These are phyloP conservation scores for Marsdenia floribunda DNA, from an alignment of 257 asterid species.

Conservation along the genomic window DNA sequence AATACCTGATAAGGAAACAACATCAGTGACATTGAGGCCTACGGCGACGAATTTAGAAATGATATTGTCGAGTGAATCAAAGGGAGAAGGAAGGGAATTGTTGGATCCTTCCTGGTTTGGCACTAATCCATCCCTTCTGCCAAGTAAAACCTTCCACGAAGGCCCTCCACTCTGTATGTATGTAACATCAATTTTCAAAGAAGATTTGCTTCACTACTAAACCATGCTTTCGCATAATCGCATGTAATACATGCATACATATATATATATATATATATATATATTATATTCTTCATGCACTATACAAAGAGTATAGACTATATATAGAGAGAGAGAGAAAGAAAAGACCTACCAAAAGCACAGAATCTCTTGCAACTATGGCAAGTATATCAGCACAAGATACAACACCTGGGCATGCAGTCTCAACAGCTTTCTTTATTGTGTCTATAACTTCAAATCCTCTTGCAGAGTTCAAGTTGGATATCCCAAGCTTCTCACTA, in stretches of 20 bases:
- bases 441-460: slow-evolving; percentile 73
- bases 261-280: too few relatives aligned
- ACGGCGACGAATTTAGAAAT: slow-evolving; percentile 43
- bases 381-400: slow-evolving; percentile 76
- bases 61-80: slow-evolving; percentile 43
- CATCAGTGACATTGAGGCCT: slow-evolving; percentile 58
- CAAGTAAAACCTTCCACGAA: slow-evolving; percentile 59
- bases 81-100: slow-evolving; percentile 56
- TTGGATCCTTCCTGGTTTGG: slow-evolving; percentile 67
- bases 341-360: slow-evolving; percentile 39
- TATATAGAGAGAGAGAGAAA: too few relatives aligned
- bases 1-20: slow-evolving; percentile 71
- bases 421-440: slow-evolving; percentile 59
- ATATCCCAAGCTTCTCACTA: slow-evolving; percentile 58
- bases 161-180: slow-evolving; percentile 71
- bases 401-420: slow-evolving; percentile 54
- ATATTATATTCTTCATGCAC: too few relatives aligned
- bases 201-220: too few relatives aligned
- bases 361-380: slow-evolving; percentile 71
- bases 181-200: background rate
- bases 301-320: too few relatives aligned
- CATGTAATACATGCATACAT: too few relatives aligned
- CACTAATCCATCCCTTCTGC: slow-evolving; percentile 75
- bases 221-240: too few relatives aligned
- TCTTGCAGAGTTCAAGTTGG: slow-evolving; percentile 70